Evolutionary conservation across 2,329 filamentous ascomycete genomes (phyloP).

Genomic region (Curvularia sp.): DNA sequence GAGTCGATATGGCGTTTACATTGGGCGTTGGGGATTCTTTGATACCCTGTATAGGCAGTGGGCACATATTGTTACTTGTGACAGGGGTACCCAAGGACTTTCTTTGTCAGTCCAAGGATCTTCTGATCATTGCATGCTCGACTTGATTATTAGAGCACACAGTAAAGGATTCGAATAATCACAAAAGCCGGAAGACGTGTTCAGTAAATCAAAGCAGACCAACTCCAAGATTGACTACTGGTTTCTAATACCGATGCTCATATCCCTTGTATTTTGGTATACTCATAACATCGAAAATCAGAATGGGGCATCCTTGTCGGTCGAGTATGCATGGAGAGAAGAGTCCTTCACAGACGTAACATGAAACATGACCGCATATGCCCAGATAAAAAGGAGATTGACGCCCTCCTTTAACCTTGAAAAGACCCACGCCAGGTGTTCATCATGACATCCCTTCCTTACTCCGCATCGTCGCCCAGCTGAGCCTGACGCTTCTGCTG

Average conservation of each 20-base stretch:
- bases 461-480: slow-evolving; percentile 71
- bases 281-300: slow-evolving; percentile 47
- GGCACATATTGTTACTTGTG: slow-evolving; percentile 2
- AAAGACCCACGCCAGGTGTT: slow-evolving; percentile 53
- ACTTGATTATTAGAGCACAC: not conserved
- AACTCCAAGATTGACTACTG: slow-evolving; percentile 44
- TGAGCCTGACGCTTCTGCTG: slow-evolving; percentile 88
- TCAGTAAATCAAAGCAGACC: slow-evolving; percentile 26
- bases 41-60: slow-evolving; percentile 22
- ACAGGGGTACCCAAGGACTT: not conserved
- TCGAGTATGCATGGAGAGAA: slow-evolving; percentile 48
- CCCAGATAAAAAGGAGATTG: slow-evolving; percentile 52
- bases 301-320: slow-evolving; percentile 45
- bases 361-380: slow-evolving; percentile 56
- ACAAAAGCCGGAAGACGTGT: slow-evolving; percentile 5
- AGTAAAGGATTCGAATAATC: slow-evolving; percentile 1
- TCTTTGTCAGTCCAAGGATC: not conserved
- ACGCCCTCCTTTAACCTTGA: slow-evolving; percentile 51
- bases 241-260: slow-evolving; percentile 47
- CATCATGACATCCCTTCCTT: slow-evolving; percentile 48
- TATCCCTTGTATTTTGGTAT: slow-evolving; percentile 45
- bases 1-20: slow-evolving; percentile 7
- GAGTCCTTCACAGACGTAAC: slow-evolving; percentile 53
- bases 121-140: not conserved
- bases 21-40: slow-evolving; percentile 19